Percentiles rank a stretch among this genome's conserved stretches.
phyloP scores from a whole-genome alignment of 2,329 filamentous ascomycete species.

The Metarhizium humberi region DNA sequence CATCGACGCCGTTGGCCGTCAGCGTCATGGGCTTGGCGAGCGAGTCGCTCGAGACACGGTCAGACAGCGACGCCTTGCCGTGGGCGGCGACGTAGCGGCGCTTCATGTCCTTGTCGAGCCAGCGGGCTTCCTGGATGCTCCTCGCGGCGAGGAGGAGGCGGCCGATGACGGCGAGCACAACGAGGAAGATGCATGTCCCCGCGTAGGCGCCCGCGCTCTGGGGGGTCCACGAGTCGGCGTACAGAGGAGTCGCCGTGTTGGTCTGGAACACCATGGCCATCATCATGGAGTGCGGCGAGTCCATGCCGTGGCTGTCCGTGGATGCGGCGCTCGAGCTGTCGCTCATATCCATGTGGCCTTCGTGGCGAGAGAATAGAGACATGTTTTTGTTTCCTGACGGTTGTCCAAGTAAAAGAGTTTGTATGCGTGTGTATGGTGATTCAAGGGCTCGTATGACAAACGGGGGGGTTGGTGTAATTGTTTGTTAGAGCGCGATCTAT shows the following conservation, averaged over 20 bases:
- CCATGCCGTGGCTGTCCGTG: constrained; percentile 9
- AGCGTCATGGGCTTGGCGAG: constrained; percentile 58
- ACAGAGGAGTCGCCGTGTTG: constrained; percentile 38
- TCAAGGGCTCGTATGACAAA: too few relatives aligned
- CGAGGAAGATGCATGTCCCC: constrained; percentile 85
- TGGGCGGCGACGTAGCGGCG: constrained; percentile 70
- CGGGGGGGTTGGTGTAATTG: too few relatives aligned
- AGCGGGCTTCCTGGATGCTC: constrained; percentile 50
- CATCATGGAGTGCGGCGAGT: constrained; percentile 8
- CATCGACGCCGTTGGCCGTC: constrained; percentile 70
- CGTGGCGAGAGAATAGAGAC: constrained; percentile 14
- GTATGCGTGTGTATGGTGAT: neutral
- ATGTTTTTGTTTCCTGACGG: constrained; percentile 4
- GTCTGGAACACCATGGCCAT: constrained; percentile 55
- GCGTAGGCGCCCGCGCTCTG: constrained; percentile 62
- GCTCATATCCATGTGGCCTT: constrained; percentile 9
- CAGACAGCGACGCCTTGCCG: constrained; percentile 50
- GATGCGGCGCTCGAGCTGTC: neutral
- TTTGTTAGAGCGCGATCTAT: too few relatives aligned
- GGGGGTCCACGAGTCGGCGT: constrained; percentile 65
- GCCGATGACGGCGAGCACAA: constrained; percentile 61
- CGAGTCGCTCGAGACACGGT: constrained; percentile 47
- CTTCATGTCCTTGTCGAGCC: constrained; percentile 62
- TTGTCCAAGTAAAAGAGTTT: too few relatives aligned
- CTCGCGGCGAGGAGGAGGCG: constrained; percentile 66